Base-by-base conservation (phyloP, 345 rosid species). In the Arabis hirsuta region DNA sequence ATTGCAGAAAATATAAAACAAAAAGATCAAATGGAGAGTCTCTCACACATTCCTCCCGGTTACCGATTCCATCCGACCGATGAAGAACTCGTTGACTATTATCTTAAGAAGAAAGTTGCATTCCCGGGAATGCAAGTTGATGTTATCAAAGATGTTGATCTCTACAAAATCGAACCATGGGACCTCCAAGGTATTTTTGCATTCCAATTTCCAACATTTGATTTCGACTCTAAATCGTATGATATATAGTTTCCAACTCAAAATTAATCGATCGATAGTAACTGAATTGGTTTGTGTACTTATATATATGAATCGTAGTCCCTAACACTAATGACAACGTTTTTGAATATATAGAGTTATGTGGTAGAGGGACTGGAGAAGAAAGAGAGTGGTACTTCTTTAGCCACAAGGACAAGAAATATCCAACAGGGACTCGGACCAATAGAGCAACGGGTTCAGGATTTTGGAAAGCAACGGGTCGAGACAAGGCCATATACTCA, bases 401-500 rank as follows among this genome's bases (percentile, higher is more conserved):
- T 55, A 95, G 97, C 78, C 96, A 95, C 52, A 95, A 91, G 71
- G 97, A 95, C 73, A 95, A 95, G 80, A 95, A 95, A 73, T 95
- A 95, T 62, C 99, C 99, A 9, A 95, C 97, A 0, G 97, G 99
- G 67, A 95, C 97, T 65, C 89, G 97, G 14, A 95, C 99, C 43
- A 95, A 95, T 67, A 84, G 97, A 78, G 99, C 99, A 55, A 95
- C 99, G 0, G 80, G 85, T n/a, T 96, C 92, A 1, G 99, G 99
- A 5, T 95, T 95, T 67, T 95, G 99, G 99, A 95, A 95, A 82
- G 99, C 99, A 41, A 95, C 99, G 1, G 99, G 99, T 29, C 85
- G 99, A 74, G 99, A 95, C 84, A 95, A 95, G 82, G 86, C 91
- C 43, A 91, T 95, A 48, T 91, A 91, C 74, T 57, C 87, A 0